phyloP scores from a whole-genome alignment of 306 rosid genomes.

The Leucaena leucocephala region DNA sequence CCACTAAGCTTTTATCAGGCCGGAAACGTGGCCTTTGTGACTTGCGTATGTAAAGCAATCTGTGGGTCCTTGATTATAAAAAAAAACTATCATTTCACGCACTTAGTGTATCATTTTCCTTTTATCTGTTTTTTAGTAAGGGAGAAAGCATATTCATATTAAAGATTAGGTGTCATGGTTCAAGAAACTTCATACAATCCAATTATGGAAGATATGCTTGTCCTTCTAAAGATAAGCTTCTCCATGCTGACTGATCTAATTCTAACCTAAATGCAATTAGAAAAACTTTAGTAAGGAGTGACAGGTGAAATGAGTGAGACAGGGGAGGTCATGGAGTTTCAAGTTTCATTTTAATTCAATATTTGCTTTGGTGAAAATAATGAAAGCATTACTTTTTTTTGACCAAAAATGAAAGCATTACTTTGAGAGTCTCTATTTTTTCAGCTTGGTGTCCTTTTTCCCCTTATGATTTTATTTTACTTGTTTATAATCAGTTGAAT shows the following conservation, averaged over 20 bases:
- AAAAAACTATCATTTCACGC: constrained; percentile 34
- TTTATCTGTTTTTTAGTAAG: background rate
- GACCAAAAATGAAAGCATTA: background rate
- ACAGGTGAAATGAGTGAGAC: constrained; percentile 2
- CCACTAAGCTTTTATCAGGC: constrained; percentile 32
- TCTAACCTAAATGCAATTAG: background rate
- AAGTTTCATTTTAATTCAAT: background rate
- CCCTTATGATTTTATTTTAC: background rate
- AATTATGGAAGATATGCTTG: constrained; percentile 12
- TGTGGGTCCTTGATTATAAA: constrained; percentile 45
- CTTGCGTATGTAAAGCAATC: constrained; percentile 25
- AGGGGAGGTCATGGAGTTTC: background rate
- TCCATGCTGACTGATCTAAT: background rate
- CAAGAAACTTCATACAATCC: background rate
- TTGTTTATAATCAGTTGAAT: background rate
- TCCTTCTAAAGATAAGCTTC: constrained; percentile 35
- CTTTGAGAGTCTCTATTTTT: background rate
- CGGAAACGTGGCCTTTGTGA: constrained; percentile 37
- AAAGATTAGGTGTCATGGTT: constrained; percentile 17
- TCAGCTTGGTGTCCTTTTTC: background rate
- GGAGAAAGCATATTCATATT: background rate
- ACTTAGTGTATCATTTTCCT: constrained; percentile 26
- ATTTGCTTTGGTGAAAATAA: background rate
- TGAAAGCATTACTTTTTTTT: background rate
- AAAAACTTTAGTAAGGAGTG: background rate